Conservation (phyloP, 1,284 basidiomycete species). For the Cutaneotrichosporon mucoides region DNA sequence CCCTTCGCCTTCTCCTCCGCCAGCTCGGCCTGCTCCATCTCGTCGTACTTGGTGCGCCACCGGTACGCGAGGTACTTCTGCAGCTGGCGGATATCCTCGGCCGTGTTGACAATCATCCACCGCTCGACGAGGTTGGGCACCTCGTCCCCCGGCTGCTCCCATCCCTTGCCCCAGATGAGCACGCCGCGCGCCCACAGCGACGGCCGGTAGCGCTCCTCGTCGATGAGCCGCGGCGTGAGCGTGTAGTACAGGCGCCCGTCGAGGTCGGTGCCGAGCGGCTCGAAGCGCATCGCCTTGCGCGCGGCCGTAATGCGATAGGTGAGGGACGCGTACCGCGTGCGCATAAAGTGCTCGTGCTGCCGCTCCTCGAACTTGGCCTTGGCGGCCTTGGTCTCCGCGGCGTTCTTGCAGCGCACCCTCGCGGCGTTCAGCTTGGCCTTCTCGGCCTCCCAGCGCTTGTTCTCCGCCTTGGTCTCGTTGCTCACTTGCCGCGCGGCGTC, state of each 20-base stretch:
- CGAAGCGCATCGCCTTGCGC: constrained; percentile 25
- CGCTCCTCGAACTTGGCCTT: constrained; percentile 19
- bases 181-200: constrained; percentile 37
- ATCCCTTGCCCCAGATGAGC: constrained; percentile 34
- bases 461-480: constrained; percentile 18
- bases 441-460: constrained; percentile 27
- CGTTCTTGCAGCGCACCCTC: constrained; percentile 24
- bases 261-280: constrained; percentile 34
- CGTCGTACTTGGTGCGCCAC: constrained; percentile 12
- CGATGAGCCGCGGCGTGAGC: constrained; percentile 28
- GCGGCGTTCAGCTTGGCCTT: constrained; percentile 35
- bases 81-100: constrained; percentile 21
- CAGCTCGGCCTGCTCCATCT: constrained; percentile 4
- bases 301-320: constrained; percentile 22
- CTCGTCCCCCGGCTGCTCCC: constrained; percentile 16
- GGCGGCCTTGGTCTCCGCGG: constrained; percentile 29
- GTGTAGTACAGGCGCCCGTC: constrained; percentile 38
- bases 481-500: constrained; percentile 15
- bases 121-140: constrained; percentile 25
- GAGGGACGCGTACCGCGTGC: constrained; percentile 5
- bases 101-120: constrained; percentile 37
- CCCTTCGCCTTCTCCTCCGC: constrained; percentile 7
- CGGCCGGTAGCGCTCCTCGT: constrained; percentile 32
- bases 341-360: constrained; percentile 21
- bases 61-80: constrained; percentile 27